Evolutionary conservation across 2,329 filamentous ascomycete genomes (phyloP), one percentile per base, ranked within the genome.

Genomic region (Fusarium marasasianum): DNA sequence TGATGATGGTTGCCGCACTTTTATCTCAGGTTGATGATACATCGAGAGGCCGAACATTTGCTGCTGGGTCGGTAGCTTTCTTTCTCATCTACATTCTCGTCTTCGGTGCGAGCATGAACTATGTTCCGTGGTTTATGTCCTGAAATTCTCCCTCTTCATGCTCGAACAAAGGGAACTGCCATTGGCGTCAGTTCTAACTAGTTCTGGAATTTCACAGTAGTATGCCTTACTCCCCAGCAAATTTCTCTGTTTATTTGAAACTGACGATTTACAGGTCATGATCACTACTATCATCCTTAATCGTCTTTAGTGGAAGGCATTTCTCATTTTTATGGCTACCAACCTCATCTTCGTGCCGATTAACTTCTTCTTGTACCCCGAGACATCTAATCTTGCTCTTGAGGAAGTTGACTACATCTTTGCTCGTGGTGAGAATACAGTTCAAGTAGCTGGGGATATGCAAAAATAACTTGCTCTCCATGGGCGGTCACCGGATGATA

Each of bases 221-320:
- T 65, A 11, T 7, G 41, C 33, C n/a, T 20, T 4, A 11, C 0
- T 9, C 8, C 2, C 66, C 77, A 22, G 69, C 85, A 7, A 18
- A 1, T 1, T 29, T 3, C 15, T 6, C 24, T 22, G 1, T 9
- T 20, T 15, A 0, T 26, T 17, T 18, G 9, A 11, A 5, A 3
- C 33, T 67, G 6, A 68, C 6, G 1, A n/a, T 3, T 4, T 2
- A n/a, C 1, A 48, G 86, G 74, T 88, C 8, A 87, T 87, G 85
- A 85, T 89, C 24, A 89, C 87, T 0, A 86, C 87, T 0, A 40
- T 67, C 1, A 37, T 73, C 2, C 61, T 73, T n/a, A 65, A 67
- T 17, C 48, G 71, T 1, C 62, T 71, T 4, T 26, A 65, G 0
- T 71, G 70, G 70, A 71, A 60, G 26, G 67, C 53, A 1, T 71